Base-by-base conservation (phyloP, 2,329 filamentous ascomycete genomes). In the Verticillium alfalfae region DNA sequence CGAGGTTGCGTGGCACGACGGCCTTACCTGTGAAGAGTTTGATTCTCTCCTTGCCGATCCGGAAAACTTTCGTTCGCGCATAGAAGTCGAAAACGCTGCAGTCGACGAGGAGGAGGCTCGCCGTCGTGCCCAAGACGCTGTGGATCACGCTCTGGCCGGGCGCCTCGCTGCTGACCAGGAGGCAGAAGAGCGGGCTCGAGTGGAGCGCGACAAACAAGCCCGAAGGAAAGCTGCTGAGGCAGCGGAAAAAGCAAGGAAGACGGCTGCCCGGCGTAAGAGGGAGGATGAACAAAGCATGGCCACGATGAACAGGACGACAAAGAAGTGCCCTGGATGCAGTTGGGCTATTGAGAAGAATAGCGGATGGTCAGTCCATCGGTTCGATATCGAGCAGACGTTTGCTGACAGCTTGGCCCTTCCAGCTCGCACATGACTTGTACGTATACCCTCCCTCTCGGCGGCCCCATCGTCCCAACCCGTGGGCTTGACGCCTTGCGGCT, bases 401-500 rank as follows among this genome's bases (percentile, higher is more conserved):
- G 5, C 56, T 58, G 56, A 69, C 76, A 66, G 74, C 66, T 2
- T 1, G 3, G 9, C 34, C 9, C 34, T 9, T 60, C 34, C 54
- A 78, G 77, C 63, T 69, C 73, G 13, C 75, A 78, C 56, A 78
- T 79, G 73, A 76, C 70, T 59, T 79, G 77, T 79, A 75, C 73
- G 76, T 70, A 61, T 3, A 10, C 4, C 26, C 13, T 37, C 37
- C 41, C 56, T 59, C 45, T 59, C 59, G 12, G 22, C 38, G 4
- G 8, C 16, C 8, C 34, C 34, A 8, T 26, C n/a, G 2, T n/a
- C 55, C 10, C 12, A 34, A 26, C 7, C 8, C 8, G 10, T 36
- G 9, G 18, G 26, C 10, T 15, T 38, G 18, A 10, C 16, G 15
- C 55, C 16, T 5, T 18, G n/a, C 34, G 31, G 54, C 55, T 37